Evolutionary conservation across 352 stramenopile species (phyloP), one percentile per base, ranked within the genome.

Genomic region (Globisporangium spiculum): DNA sequence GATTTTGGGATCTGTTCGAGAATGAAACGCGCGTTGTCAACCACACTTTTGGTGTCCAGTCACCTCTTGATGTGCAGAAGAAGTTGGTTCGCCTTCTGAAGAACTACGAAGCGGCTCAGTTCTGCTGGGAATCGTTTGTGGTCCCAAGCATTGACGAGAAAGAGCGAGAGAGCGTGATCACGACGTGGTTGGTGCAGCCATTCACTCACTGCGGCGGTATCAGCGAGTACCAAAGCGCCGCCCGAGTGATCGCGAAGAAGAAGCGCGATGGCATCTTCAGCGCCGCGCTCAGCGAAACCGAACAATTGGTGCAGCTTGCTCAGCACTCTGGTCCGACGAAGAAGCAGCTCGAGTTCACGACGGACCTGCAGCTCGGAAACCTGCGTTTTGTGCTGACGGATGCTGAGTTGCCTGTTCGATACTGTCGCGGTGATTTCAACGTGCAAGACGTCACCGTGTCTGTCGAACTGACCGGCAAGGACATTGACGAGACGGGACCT

Each of bases 11-110:
- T 32, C 50, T 89, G 27, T 91, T 88, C 67, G 75, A 84, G 20
- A 73, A 66, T 18, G 83, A 93, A 75, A 76, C 77, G 46, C 76
- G 72, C 18, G 65, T 85, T n/a, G 74, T 65, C n/a, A 82, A 81
- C 10, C 69, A 74, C 52, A 78, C 67, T 12, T 68, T 90, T 27
- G 71, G 73, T 1, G 63, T 65, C 4, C 81, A 88, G 52, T 74
- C 76, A 30, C 81, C 79, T 22, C 32, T 90, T 24, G 79, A 88
- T 68, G 68, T 90, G 22, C 84, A 93, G 58, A 90, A 90, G 70
- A 93, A 93, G 68, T 59, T 93, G 16, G 76, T 93, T 36, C 83
- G 84, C 7, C 50, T 93, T 53, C 52, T 93, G 52, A 81, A 90
- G 67, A 89, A 89, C 58, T 90, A 89, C 56, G 81, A 90, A 52